Evolutionary conservation across 2,329 filamentous ascomycete genomes (phyloP).

Genomic region (Fusarium nelsonii): DNA sequence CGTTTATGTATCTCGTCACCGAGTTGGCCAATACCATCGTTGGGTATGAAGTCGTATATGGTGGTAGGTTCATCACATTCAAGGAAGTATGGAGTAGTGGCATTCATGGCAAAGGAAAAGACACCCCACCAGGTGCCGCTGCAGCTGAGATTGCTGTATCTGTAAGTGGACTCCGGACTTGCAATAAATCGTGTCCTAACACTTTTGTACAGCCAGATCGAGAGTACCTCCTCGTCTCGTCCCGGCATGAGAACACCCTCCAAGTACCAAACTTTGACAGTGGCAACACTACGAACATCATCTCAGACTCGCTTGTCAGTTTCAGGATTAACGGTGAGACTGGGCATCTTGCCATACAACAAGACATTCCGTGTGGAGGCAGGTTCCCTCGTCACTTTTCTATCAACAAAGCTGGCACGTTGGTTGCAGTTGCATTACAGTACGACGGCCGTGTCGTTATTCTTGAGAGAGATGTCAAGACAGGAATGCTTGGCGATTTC

Average conservation of each 20-base stretch:
- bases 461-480: slow-evolving; percentile 68
- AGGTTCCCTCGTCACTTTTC: slow-evolving; percentile 75
- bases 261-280: slow-evolving; percentile 59
- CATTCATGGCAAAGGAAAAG: slow-evolving; percentile 60
- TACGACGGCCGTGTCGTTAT: slow-evolving; percentile 70
- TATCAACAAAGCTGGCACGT: slow-evolving; percentile 72
- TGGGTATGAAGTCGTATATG: slow-evolving; percentile 69
- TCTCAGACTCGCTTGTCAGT: slow-evolving; percentile 74
- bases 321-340: slow-evolving; percentile 67
- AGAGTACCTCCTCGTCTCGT: slow-evolving; percentile 75
- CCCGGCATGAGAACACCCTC: slow-evolving; percentile 72
- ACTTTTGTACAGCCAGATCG: slow-evolving; percentile 62
- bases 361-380: slow-evolving; percentile 74
- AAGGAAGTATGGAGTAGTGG: slow-evolving; percentile 61
- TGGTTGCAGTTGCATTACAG: slow-evolving; percentile 76
- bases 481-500: slow-evolving; percentile 67
- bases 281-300: slow-evolving; percentile 58
- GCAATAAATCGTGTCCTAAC: background rate
- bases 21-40: slow-evolving; percentile 71
- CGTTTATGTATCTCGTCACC: slow-evolving; percentile 70
- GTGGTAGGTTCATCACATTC: slow-evolving; percentile 58
- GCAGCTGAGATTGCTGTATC: slow-evolving; percentile 70
- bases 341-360: slow-evolving; percentile 67
- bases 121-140: slow-evolving; percentile 57
- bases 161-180: slow-evolving; percentile 57